phyloP scores from a whole-genome alignment of 768 basidiomycete genomes.

The Tulasnella sp. region DNA sequence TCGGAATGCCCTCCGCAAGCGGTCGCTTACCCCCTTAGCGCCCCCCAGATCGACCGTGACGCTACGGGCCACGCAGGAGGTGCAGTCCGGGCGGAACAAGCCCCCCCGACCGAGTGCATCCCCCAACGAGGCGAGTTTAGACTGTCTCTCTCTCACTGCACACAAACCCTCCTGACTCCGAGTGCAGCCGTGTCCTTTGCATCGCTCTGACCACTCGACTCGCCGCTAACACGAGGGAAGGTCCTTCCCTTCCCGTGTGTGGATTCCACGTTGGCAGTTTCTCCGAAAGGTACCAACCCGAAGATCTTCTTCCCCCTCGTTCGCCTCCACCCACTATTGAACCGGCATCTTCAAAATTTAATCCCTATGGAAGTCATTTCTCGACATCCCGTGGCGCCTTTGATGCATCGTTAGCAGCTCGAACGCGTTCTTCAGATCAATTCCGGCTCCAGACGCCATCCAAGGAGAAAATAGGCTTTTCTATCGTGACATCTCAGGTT shows the following conservation, averaged over 20 bases:
- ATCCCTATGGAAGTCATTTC: neutral
- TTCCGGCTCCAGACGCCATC: too few species aligned
- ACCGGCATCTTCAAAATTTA: neutral
- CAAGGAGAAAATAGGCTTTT: too few species aligned
- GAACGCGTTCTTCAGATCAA: too few species aligned
- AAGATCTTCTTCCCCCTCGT: slow-evolving; percentile 17
- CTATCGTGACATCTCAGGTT: too few species aligned
- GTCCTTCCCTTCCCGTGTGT: slow-evolving; percentile 8
- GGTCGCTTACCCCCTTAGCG: neutral
- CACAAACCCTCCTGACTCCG: slow-evolving; percentile 5
- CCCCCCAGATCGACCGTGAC: neutral
- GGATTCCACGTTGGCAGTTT: slow-evolving; percentile 18
- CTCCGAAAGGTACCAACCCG: slow-evolving; percentile 4
- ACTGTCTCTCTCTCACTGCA: neutral
- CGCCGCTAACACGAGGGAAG: neutral
- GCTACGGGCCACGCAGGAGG: neutral
- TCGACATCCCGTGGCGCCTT: too few species aligned
- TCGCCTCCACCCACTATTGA: neutral
- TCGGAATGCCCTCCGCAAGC: neutral
- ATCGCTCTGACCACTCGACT: neutral
- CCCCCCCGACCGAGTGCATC: slow-evolving; percentile 8
- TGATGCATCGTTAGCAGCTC: too few species aligned
- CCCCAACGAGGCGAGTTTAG: slow-evolving; percentile 13
- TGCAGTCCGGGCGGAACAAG: neutral
- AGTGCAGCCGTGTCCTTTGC: neutral